Conservation (phyloP, 495 filamentous ascomycete species). For the Penicillium waksmanii region DNA sequence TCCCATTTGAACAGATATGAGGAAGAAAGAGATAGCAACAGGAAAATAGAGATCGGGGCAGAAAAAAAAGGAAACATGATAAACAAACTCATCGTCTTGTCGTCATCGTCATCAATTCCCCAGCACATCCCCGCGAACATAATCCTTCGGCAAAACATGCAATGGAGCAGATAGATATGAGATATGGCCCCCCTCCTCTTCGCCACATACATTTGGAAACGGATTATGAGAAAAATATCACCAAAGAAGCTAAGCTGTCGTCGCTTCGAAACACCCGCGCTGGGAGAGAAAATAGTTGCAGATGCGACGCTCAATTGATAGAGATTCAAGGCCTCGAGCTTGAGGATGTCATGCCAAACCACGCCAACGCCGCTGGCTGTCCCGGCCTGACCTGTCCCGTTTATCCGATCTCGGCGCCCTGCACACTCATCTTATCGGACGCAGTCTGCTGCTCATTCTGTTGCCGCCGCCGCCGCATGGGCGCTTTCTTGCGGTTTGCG, state of each 20-base stretch:
- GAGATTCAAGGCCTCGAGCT: constrained; percentile 2
- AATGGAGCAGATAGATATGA: constrained; percentile 1
- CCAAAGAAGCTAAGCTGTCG: neutral
- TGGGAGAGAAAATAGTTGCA: constrained; percentile 7
- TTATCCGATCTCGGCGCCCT: constrained; percentile 37
- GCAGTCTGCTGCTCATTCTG: constrained; percentile 18
- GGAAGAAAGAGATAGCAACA: constrained; percentile 5
- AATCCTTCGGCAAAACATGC: neutral
- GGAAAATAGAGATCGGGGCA: neutral
- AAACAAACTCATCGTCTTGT: constrained; percentile 22
- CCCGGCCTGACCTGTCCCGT: neutral
- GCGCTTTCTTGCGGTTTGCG: constrained; percentile 54
- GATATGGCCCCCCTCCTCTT: neutral
- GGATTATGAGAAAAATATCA: neutral
- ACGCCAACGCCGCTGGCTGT: no score
- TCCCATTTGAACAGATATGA: constrained; percentile 21
- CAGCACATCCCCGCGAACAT: constrained; percentile 6
- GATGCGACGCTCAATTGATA: neutral
- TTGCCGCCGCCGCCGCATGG: constrained; percentile 52
- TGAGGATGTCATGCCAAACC: constrained; percentile 11
- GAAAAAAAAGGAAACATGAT: constrained; percentile 10
- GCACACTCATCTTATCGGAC: constrained; percentile 43
- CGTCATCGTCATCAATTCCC: constrained; percentile 19
- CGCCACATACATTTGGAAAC: neutral
- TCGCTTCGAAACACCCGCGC: constrained; percentile 1